Base-by-base conservation (phyloP, 1,284 basidiomycete species). In the Naganishia cerealis region DNA sequence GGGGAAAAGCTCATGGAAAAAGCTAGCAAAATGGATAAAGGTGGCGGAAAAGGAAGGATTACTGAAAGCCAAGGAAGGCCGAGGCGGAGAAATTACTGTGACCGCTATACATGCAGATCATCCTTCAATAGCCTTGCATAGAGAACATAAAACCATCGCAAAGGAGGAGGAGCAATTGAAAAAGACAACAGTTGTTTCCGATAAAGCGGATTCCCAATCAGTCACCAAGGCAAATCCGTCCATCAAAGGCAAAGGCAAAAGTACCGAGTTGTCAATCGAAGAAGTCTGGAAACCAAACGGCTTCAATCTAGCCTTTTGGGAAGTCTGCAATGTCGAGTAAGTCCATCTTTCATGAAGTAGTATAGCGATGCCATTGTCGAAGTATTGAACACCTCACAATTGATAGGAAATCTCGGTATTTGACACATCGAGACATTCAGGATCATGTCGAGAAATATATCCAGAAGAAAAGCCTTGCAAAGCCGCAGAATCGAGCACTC, bases 21-120 rank as follows among this genome's bases (percentile, higher is more conserved):
- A 90, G 50, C 84, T 94, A 21, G 85, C 87, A 2, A 83, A 86
- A 1, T 92, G 94, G 80, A 84, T 94, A 75, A 92, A 91, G 75
- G 75, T 84, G 24, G 82, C 84, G 5, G 87, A 89, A 69, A 93
- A 92, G 76, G 85, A 87, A 6, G 85, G 85, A 0, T 76, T 94
- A 18, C 72, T 94, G 38, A 86, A 86, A 21, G 82, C 89, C 33
- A 95, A 94, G 76, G 85, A 90, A 57, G 82, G 83, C 16, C 87
- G 88, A 70, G 85, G 87, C 0, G 90, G 79, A 46, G 72, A 76
- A 2, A 55, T 54, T 5, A 55, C 21, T 9, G 80, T 91, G 21
- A 84, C 84, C 38, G 84, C 84, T 0, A 86, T 91, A n/a, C 87
- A 86, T 70, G 75, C 82, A 0, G 78, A 77, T 1, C 90, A 93